A percentile compares a stretch with the other conserved stretches of the same genome.
Evolutionary conservation across 768 basidiomycete genomes (phyloP).

Genomic region (Tricholoma saponaceum): DNA sequence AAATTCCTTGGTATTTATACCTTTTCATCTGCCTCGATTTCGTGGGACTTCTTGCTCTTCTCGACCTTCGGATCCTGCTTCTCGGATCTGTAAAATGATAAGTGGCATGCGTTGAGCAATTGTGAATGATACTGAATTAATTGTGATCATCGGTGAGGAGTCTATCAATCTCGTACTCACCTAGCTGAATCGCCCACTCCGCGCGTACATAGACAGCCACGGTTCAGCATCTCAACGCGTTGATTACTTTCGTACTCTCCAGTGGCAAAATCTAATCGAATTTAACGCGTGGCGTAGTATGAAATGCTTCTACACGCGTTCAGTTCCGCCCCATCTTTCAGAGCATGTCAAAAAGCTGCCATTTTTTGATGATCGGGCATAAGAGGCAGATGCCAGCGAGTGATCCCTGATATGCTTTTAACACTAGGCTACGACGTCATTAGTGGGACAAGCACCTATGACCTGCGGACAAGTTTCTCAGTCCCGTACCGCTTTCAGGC

Average conservation of each 20-base stretch:
- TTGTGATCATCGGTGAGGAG: not conserved
- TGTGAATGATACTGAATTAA: not conserved
- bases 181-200: not conserved
- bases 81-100: not conserved
- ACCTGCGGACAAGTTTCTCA: not conserved
- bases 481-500: not conserved
- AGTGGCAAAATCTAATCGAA: not conserved
- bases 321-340: not conserved
- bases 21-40: too few relatives aligned
- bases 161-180: not conserved
- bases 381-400: not conserved
- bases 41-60: not conserved
- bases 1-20: not conserved
- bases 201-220: too few relatives aligned
- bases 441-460: not conserved
- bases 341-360: not conserved
- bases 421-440: not conserved
- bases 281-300: not conserved
- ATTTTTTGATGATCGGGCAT: not conserved
- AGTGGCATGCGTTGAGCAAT: not conserved
- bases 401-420: not conserved
- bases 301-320: not conserved
- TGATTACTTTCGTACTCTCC: not conserved
- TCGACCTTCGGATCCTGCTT: not conserved
- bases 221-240: too few relatives aligned